Base-by-base conservation (phyloP, 208 protist genomes). In the Leishmania martiniquensis region DNA sequence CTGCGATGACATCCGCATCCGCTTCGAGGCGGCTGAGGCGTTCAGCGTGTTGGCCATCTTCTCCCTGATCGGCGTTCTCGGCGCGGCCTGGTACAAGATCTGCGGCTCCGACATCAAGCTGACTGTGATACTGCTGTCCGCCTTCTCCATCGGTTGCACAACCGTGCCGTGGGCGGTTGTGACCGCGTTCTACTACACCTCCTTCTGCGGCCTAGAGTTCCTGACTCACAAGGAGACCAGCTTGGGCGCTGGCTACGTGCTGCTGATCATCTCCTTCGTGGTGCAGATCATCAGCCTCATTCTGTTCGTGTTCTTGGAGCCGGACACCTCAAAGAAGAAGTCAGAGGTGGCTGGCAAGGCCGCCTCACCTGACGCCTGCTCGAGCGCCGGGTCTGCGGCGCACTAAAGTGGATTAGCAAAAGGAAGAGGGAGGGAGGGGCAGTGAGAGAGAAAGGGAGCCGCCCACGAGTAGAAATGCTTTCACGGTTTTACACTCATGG, bases 1-100 rank as follows among this genome's bases (percentile, higher is more conserved):
- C 22, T 93, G 89, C 85, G 62, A 34, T 54, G 79, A 81, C 68
- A 83, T 81, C 22, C 84, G 80, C 39, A 39, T 71, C 45, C 89
- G 89, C 74, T 85, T 87, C 47, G 76, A 92, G 69, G 81, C 83
- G 7, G 89, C 82, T 22, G 82, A 90, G 78, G 89, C 88, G 62
- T 92, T 92, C 80, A 88, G 76, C 83, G 72, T 91, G 12, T 20
- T 92, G 47, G 81, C 83, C 22, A 55, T 92, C 78, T 91, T 92
- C 84, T 75, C 81, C 44, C 54, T 87, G 1, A 72, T 91, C 51
- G 44, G 88, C 51, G 47, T 78, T 3, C 65, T 85, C 25, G 78
- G 82, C 66, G 44, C 59, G 42, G 71, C 81, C 59, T 90, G 77
- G 74, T 81, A 82, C 59, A 77, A 84, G 76, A 51, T 92, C 44